A percentile compares a stretch with the other conserved stretches of the same genome.
phyloP scores from a whole-genome alignment of 2,329 filamentous ascomycete genomes.

The Sclerotinia minor region DNA sequence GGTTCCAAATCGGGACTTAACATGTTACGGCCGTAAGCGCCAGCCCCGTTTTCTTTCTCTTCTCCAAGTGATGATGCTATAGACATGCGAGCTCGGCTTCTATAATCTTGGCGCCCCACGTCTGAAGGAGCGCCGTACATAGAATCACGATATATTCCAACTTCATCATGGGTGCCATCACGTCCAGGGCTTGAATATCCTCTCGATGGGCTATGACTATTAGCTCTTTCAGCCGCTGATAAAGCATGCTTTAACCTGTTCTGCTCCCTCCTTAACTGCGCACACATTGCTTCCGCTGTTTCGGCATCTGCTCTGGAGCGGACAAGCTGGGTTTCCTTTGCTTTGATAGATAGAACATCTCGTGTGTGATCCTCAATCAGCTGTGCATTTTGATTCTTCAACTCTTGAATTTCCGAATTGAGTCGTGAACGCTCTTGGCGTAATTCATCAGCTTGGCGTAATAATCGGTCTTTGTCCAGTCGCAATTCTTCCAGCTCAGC shows the following conservation, averaged over 20 bases:
- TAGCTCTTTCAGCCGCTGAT: constrained; percentile 58
- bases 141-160: constrained; percentile 58
- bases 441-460: constrained; percentile 74
- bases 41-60: constrained; percentile 71
- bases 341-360: constrained; percentile 94
- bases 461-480: constrained; percentile 75
- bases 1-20: constrained; percentile 39
- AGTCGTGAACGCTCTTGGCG: constrained; percentile 79
- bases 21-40: constrained; percentile 40
- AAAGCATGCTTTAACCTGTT: constrained; percentile 90
- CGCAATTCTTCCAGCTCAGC: constrained; percentile 92
- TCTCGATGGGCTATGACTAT: constrained; percentile 36
- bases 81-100: constrained; percentile 48
- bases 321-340: constrained; percentile 96
- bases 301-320: constrained; percentile 88
- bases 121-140: constrained; percentile 38
- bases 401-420: constrained; percentile 83
- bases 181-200: constrained; percentile 45
- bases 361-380: constrained; percentile 96
- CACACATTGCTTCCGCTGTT: constrained; percentile 80
- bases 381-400: constrained; percentile 95
- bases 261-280: constrained; percentile 81
- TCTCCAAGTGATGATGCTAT: constrained; percentile 67
- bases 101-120: constrained; percentile 33
- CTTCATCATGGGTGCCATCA: constrained; percentile 57